Percentiles rank a stretch among this genome's conserved stretches.
Conservation (phyloP, 2,329 filamentous ascomycete genomes). For the Blastomyces emzantsi region DNA sequence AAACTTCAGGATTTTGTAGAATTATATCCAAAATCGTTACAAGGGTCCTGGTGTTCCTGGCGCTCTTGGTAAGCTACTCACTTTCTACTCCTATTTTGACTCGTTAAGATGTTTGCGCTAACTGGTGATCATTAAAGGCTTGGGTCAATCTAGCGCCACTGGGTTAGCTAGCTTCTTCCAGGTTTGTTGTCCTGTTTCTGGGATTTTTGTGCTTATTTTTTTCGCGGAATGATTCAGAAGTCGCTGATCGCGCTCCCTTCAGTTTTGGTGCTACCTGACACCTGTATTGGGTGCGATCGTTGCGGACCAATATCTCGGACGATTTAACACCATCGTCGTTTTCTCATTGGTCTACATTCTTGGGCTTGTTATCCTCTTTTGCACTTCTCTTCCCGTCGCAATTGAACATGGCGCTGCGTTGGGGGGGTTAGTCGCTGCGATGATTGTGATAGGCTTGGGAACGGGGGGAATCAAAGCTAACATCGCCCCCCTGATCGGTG, state of each 20-base stretch:
- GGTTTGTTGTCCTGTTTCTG: conserved; percentile 8
- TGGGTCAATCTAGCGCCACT: conserved; percentile 38
- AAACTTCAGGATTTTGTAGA: conserved; percentile 25
- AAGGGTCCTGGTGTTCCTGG: conserved; percentile 32
- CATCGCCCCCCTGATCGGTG: conserved; percentile 50
- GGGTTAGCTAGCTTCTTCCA: conserved; percentile 46
- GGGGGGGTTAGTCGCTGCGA: conserved; percentile 46
- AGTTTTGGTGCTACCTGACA: conserved; percentile 48
- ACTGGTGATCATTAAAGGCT: conserved; percentile 13
- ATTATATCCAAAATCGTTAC: conserved; percentile 42
- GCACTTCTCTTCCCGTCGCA: conserved; percentile 46
- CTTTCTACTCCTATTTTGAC: background rate
- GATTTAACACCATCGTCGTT: conserved; percentile 51
- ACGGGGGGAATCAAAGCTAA: conserved; percentile 62
- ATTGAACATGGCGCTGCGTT: conserved; percentile 44
- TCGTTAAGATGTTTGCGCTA: background rate
- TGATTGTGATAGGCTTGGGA: conserved; percentile 56
- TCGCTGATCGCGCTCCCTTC: background rate
- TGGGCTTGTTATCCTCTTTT: conserved; percentile 47
- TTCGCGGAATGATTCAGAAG: background rate
- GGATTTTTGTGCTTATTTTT: background rate
- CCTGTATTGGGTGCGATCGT: conserved; percentile 50
- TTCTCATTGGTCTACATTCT: conserved; percentile 51
- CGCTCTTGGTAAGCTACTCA: conserved; percentile 23
- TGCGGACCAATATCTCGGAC: conserved; percentile 52